Base-by-base conservation (phyloP, 1,139 yeast genomes). In the Casaregolazyma suthepensis region DNA sequence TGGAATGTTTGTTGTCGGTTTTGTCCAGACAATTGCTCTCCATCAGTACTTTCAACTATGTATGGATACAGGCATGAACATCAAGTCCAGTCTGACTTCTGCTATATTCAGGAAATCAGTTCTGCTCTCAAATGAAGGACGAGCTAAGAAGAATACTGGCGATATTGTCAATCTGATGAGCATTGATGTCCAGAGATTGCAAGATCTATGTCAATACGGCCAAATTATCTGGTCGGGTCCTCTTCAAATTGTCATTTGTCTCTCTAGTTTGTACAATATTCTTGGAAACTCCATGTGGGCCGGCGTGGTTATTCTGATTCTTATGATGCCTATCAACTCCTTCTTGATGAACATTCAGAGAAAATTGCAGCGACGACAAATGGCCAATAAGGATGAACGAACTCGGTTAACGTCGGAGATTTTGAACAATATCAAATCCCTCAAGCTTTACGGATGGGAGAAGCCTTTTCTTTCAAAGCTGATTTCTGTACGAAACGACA, bases 141-240 rank as follows among this genome's bases (percentile, higher is more conserved):
- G 88, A 54, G 85, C 82, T 54, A 76, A 80, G 52, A 83, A 89
- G 51, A 81, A 89, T 26, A 89, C 96, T n/a, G 99, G 99, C 68
- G 99, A 94, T 67, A 89, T 94, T 64, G 99, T 93, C 53, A 93
- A 94, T 65, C 77, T 93, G 65, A 91, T 91, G 98, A 86, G 97
- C 51, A 97, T 93, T 50, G 99, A 93, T 72, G 87, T 94, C 6
- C 98, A 91, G 73, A 80, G 98, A 71, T 75, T 93, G 55, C 97
- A 90, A 71, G 98, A 91, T 65, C 76, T 91, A 57, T 82, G 88
- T 45, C 96, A 90, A 67, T 85, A 87, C 70, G 83, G 93, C 58
- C 91, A 90, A 66, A 79, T 91, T 56, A 76, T 89, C 52, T 91
- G 98, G 96, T 90, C 97, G 0, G 98, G 97, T 47, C 99, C 99